Base-by-base conservation (phyloP, 2,329 filamentous ascomycete species). In the Fusarium pseudocircinatum region DNA sequence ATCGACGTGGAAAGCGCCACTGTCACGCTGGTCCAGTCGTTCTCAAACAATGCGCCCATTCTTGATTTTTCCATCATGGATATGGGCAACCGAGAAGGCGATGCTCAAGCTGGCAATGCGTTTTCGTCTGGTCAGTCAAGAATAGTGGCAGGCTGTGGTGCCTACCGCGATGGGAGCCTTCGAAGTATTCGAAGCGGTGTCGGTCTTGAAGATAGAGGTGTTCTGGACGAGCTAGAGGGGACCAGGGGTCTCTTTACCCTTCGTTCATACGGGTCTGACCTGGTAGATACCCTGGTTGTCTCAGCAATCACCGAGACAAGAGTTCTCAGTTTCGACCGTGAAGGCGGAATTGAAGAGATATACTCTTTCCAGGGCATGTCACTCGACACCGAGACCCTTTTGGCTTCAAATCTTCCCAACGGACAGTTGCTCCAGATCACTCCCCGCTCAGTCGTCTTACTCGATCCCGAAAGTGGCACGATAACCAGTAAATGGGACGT, bases 41-140 rank as follows among this genome's bases (percentile, higher is more conserved):
- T 83, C 22, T 80, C 80, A 9, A 99, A 97, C 78, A 94, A 98
- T 76, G 95, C 93, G 0, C 96, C 96, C 0, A 93, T 99, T 46
- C 84, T 98, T 43, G 96, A 99, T 80, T 98, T 99, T 76, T 92
- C 93, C 2, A 90, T 99, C 22, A 97, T 98, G 94, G 96, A 98
- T 78, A 93, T 98, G 87, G 96, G 95, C 1, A 95, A 94, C 75
- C 88, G 94, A 63, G 92, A 94, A 67, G 92, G 92, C 28, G 93
- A 96, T 72, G 90, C 87, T 14, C 91, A 94, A 65, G 82, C 86
- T 24, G 93, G 92, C 7, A 97, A 96, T 77, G 94, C 96, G 70
- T 99, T 97, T 78, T 97, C 95, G 0, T 97, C 96, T 2, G 96
- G 96, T 0, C 96, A 99, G 82, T 95, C 96, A 50, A 90, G 95